A percentile compares a stretch with the other conserved stretches of the same genome.
Conservation (phyloP, 78 protist genomes). For the Dictyostelium capitatum region DNA sequence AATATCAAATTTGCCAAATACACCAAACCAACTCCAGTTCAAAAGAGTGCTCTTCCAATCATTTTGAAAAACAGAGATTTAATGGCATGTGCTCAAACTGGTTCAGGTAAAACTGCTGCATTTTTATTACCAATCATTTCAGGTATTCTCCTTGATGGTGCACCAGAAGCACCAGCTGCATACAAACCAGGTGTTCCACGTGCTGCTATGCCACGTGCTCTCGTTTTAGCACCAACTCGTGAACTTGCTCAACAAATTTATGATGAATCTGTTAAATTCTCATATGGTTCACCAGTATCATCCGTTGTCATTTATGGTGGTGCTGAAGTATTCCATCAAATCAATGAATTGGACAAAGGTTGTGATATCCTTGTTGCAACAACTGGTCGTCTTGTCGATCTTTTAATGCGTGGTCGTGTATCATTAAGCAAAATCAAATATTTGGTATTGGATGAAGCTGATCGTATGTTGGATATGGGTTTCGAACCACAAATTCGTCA, state of each 20-base stretch:
- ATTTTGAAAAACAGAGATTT: slow-evolving; percentile 91
- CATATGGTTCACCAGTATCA: slow-evolving; percentile 88
- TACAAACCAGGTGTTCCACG: slow-evolving; percentile 55
- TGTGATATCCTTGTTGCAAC: slow-evolving; percentile 98
- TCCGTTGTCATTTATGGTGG: slow-evolving; percentile 98
- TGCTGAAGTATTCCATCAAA: slow-evolving; percentile 93
- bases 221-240: slow-evolving; percentile 99
- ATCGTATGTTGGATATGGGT: slow-evolving; percentile 99
- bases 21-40: slow-evolving; percentile 98
- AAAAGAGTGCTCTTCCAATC: slow-evolving; percentile 96
- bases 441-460: slow-evolving; percentile 98
- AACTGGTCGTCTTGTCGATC: slow-evolving; percentile 98
- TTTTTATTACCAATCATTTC: slow-evolving; percentile 93
- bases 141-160: slow-evolving; percentile 72
- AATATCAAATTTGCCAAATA: slow-evolving; percentile 84
- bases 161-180: slow-evolving; percentile 73
- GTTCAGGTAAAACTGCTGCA: slow-evolving; percentile 99
- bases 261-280: slow-evolving; percentile 94
- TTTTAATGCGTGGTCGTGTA: slow-evolving; percentile 94
- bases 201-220: slow-evolving; percentile 82
- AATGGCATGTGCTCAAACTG: slow-evolving; percentile 99
- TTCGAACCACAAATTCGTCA: slow-evolving; percentile 98
- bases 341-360: slow-evolving; percentile 96
- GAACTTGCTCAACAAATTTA: slow-evolving; percentile 98
- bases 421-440: slow-evolving; percentile 82